A percentile compares a stretch with the other conserved stretches of the same genome.
phyloP scores from a whole-genome alignment of 805 yeast species.

The Metschnikowia arizonensis region DNA sequence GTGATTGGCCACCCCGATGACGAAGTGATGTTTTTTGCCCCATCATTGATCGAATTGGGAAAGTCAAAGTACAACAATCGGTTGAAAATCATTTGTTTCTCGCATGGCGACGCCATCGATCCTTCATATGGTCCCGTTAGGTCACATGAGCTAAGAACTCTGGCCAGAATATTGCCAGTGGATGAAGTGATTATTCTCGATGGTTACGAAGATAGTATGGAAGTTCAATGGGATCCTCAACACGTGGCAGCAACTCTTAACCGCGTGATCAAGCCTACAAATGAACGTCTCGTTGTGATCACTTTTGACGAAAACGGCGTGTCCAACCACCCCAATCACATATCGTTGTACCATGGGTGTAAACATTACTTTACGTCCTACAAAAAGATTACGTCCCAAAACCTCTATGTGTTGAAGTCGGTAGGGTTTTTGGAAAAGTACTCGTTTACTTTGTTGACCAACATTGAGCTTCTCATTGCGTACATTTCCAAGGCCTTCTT shows the following conservation, averaged over 20 bases:
- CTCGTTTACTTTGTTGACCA: slow-evolving; percentile 43
- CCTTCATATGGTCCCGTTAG: slow-evolving; percentile 69
- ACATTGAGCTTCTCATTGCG: slow-evolving; percentile 36
- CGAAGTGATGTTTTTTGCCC: slow-evolving; percentile 95
- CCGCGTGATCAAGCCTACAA: slow-evolving; percentile 20
- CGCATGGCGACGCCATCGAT: slow-evolving; percentile 63
- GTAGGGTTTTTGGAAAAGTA: slow-evolving; percentile 46
- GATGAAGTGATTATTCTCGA: slow-evolving; percentile 45
- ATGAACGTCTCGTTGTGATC: slow-evolving; percentile 37
- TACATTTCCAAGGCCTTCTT: slow-evolving; percentile 32
- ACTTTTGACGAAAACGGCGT: slow-evolving; percentile 85
- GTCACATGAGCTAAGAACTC: slow-evolving; percentile 50
- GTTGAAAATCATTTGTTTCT: slow-evolving; percentile 63
- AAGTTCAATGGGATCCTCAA: slow-evolving; percentile 53
- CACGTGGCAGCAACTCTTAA: slow-evolving; percentile 39
- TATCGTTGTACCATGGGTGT: slow-evolving; percentile 53
- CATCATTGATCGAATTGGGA: slow-evolving; percentile 54
- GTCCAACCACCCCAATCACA: slow-evolving; percentile 86
- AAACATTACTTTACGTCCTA: slow-evolving; percentile 25
- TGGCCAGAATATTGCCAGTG: slow-evolving; percentile 55
- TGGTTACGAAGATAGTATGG: slow-evolving; percentile 60
- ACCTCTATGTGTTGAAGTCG: slow-evolving; percentile 31
- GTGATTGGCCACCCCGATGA: slow-evolving; percentile 97
- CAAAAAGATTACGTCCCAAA: slow-evolving; percentile 6
- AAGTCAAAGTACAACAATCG: slow-evolving; percentile 46